Conservation (phyloP, 306 rosid genomes). For the Cicer bijugum region DNA sequence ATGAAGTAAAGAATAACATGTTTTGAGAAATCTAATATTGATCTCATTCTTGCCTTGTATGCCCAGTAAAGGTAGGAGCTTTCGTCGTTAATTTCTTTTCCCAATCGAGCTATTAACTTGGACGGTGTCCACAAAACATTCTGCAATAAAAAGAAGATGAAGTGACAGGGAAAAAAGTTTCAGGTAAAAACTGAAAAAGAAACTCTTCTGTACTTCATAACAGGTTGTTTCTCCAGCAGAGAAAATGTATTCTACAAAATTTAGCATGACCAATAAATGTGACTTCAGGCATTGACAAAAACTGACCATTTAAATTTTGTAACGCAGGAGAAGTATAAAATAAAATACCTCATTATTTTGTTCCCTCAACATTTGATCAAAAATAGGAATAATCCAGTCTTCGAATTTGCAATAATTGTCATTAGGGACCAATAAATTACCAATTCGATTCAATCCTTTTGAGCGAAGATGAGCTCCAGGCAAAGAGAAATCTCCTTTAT, state of each 20-base stretch:
- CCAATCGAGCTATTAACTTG: conserved; percentile 79
- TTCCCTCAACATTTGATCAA: conserved; percentile 87
- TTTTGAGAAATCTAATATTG: conserved; percentile 33
- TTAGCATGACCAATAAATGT: background rate
- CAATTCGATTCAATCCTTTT: conserved; percentile 89
- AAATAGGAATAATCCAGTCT: conserved; percentile 95
- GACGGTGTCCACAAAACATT: conserved; percentile 88
- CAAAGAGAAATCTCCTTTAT: conserved; percentile 75
- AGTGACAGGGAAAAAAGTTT: background rate
- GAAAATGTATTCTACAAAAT: background rate
- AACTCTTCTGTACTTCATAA: background rate
- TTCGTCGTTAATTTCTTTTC: conserved; percentile 80
- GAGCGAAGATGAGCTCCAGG: conserved; percentile 79
- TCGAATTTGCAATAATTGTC: conserved; percentile 90
- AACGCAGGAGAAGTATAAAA: conserved; percentile 13
- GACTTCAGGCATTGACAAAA: background rate
- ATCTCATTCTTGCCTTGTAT: conserved; percentile 61
- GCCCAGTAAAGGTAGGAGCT: conserved; percentile 96
- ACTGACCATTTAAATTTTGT: conserved; percentile 1
- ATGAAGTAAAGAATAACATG: conserved; percentile 6
- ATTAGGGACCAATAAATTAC: conserved; percentile 92
- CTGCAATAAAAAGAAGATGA: conserved; percentile 48
- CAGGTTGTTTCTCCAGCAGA: conserved; percentile 2
- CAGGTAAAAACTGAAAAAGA: background rate
- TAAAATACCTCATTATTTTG: conserved; percentile 67